Evolutionary conservation across 306 rosid genomes (phyloP).

Genomic region (Calophaca sinica): DNA sequence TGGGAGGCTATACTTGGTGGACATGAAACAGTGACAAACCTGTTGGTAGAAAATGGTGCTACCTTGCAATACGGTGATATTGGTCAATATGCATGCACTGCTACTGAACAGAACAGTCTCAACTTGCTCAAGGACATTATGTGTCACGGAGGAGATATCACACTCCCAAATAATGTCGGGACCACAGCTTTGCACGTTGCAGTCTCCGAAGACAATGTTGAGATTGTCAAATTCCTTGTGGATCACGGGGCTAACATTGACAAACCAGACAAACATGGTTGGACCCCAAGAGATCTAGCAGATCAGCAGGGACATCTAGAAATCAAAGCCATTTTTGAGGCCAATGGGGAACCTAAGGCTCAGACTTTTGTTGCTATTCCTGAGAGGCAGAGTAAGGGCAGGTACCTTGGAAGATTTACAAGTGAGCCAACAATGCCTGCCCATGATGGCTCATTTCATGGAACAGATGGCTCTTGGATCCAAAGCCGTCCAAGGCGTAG

Average conservation of each 20-base stretch:
- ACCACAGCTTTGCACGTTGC: constrained; percentile 83
- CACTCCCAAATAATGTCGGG: constrained; percentile 51
- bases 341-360: constrained; percentile 50
- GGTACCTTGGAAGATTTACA: constrained; percentile 66
- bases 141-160: constrained; percentile 71
- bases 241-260: constrained; percentile 72
- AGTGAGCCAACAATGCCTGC: constrained; percentile 82
- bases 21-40: constrained; percentile 61
- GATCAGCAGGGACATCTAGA: constrained; percentile 86
- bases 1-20: constrained; percentile 83
- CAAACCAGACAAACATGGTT: constrained; percentile 61
- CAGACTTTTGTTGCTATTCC: constrained; percentile 50
- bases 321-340: constrained; percentile 65
- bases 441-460: constrained; percentile 52
- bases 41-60: constrained; percentile 72
- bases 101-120: constrained; percentile 67
- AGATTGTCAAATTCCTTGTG: constrained; percentile 70
- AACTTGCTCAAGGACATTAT: constrained; percentile 63
- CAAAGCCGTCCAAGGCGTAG: constrained; percentile 70
- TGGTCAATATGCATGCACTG: constrained; percentile 74
- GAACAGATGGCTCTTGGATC: constrained; percentile 55
- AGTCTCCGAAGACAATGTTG: constrained; percentile 70
- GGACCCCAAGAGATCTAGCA: constrained; percentile 83
- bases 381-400: constrained; percentile 48
- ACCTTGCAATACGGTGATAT: constrained; percentile 61